phyloP scores from a whole-genome alignment of 139 green algal genomes.

The Yamagishiella unicocca region DNA sequence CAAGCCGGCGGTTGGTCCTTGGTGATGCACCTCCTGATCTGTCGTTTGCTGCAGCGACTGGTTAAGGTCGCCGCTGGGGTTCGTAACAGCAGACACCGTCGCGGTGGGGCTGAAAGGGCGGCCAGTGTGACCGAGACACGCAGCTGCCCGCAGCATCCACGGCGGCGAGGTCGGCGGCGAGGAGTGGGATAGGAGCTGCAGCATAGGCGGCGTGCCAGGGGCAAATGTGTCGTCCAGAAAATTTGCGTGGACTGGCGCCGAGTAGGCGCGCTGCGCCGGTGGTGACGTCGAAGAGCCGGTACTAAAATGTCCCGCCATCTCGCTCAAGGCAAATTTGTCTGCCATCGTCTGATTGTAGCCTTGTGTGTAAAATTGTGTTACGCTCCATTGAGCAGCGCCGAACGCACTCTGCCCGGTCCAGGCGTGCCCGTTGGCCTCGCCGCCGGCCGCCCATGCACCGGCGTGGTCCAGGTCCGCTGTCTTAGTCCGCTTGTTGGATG shows the following conservation, averaged over 20 bases:
- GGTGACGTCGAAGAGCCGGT: neutral
- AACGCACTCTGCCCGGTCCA: too few species aligned
- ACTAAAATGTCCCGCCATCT: too few species aligned
- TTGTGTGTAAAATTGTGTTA: too few species aligned
- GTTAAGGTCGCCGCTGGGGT: too few species aligned
- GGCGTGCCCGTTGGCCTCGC: neutral
- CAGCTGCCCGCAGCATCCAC: neutral
- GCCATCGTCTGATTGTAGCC: too few species aligned
- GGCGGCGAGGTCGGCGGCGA: neutral
- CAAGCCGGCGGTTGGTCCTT: too few species aligned
- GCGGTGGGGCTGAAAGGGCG: too few species aligned
- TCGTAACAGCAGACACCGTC: too few species aligned
- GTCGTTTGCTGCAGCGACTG: neutral
- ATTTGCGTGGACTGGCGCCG: neutral
- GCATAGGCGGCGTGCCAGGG: neutral
- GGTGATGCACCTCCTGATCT: too few species aligned
- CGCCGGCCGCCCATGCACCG: slow-evolving; percentile 4
- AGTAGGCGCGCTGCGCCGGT: neutral
- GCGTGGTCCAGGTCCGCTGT: neutral
- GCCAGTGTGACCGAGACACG: neutral
- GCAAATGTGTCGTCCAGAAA: neutral
- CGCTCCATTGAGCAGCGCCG: too few species aligned
- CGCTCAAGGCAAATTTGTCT: too few species aligned
- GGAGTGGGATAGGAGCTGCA: neutral
- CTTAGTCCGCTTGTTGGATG: neutral